Evolutionary conservation across 2,329 filamentous ascomycete species (phyloP), one percentile per base, ranked within the genome.

Genomic region (Byssochlamys sp.): DNA sequence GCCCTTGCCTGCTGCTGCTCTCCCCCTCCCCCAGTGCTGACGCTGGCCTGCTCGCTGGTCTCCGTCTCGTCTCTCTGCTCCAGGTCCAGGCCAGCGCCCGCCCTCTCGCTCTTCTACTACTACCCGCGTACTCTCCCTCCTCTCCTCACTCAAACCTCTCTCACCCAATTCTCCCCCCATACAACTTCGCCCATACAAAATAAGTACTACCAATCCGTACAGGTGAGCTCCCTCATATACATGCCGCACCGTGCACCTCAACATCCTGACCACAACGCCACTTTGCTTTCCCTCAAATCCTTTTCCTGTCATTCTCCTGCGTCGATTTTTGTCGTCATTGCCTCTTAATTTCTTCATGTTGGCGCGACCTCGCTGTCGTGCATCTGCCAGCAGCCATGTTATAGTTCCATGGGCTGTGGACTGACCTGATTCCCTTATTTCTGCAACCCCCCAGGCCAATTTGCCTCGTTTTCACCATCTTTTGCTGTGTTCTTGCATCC

Each of bases 161-260:
- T 61, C 63, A 64, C 61, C 61, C 63, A 65, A 59, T 62, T 63
- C 56, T 63, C 59, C 66, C 59, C 66, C 69, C 71, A 71, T 71
- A 73, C 69, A 71, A 66, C 61, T 59, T 59, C 59, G 63, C 63
- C 63, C 67, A 69, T 71, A 71, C 69, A 66, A 73, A 70, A 69
- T 33, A 66, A 65, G 69, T 73, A 71, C 69, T 69, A 63, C 66
- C 69, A 61, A 68, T 69, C 66, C 66, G 65, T 63, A 63, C 66
- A 64, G 67, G 70, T 73, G 65, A 69, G 68, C 67, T 67, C 65
- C 67, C 69, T 63, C 64, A 66, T 69, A 64, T 62, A 60, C 58
- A 58, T 60, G 61, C 60, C 60, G 53, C 59, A 53, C 60, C 56
- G 60, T 57, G 58, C 61, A 61, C 61, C 58, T 55, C 56, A 62